phyloP scores from a whole-genome alignment of 805 yeast genomes.

The Yarrowia phangngaensis region DNA sequence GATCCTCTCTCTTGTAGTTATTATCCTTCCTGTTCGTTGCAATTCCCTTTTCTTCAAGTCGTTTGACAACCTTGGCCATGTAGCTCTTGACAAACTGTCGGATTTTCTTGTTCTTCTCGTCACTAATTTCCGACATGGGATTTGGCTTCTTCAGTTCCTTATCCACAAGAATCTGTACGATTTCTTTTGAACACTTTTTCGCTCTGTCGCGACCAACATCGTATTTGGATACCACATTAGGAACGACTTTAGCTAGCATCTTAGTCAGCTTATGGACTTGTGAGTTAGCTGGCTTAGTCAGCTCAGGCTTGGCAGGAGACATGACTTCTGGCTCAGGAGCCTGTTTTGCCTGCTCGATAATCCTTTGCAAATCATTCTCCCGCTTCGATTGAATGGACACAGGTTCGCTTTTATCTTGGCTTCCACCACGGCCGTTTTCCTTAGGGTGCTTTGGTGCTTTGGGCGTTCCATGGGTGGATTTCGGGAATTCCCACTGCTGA shows the following conservation, averaged over 20 bases:
- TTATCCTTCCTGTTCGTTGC: background rate
- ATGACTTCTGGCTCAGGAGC: too few species aligned
- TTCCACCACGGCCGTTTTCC: slow-evolving; percentile 32
- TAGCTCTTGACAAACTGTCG: slow-evolving; percentile 53
- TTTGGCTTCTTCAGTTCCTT: slow-evolving; percentile 56
- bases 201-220: slow-evolving; percentile 61
- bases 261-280: slow-evolving; percentile 30
- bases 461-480: slow-evolving; percentile 34
- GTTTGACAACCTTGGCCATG: slow-evolving; percentile 32
- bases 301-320: too few species aligned
- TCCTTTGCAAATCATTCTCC: slow-evolving; percentile 38
- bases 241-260: slow-evolving; percentile 70
- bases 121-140: slow-evolving; percentile 53
- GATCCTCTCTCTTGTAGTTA: background rate
- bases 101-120: slow-evolving; percentile 65
- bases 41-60: slow-evolving; percentile 7
- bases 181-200: slow-evolving; percentile 75
- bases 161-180: slow-evolving; percentile 59
- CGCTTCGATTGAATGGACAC: slow-evolving; percentile 27
- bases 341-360: slow-evolving; percentile 44
- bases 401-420: slow-evolving; percentile 29
- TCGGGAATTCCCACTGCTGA: slow-evolving; percentile 26
- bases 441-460: slow-evolving; percentile 35
- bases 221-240: slow-evolving; percentile 68
- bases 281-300: slow-evolving; percentile 29